A percentile compares a stretch with the other conserved stretches of the same genome.
phyloP scores from a whole-genome alignment of 495 filamentous ascomycete species.

The Emericellopsis terricola region DNA sequence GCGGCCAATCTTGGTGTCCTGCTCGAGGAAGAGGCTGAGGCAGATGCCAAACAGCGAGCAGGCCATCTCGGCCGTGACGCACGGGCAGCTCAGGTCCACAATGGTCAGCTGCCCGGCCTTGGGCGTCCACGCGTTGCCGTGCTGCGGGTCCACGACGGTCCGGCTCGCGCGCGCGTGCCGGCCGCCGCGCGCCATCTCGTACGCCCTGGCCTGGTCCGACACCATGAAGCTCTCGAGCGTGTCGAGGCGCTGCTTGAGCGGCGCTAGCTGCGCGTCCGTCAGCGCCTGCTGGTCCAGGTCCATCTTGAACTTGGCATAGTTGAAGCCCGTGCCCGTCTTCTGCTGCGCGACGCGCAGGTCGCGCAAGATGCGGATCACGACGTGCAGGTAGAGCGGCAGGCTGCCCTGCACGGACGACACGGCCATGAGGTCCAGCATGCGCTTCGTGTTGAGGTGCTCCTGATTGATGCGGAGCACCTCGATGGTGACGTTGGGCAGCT shows the following conservation, averaged over 20 bases:
- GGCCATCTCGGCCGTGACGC: constrained; percentile 43
- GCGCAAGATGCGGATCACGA: constrained; percentile 37
- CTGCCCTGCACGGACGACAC: constrained; percentile 21
- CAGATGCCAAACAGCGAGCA: constrained; percentile 56
- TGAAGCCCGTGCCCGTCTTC: constrained; percentile 16
- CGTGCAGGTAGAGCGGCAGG: constrained; percentile 46
- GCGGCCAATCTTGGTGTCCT: constrained; percentile 19
- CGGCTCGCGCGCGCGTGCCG: too few relatives aligned
- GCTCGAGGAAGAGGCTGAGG: constrained; percentile 40
- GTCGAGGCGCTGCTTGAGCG: constrained; percentile 37
- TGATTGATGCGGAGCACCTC: constrained; percentile 37
- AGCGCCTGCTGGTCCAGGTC: constrained; percentile 18
- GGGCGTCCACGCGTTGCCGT: constrained; percentile 17
- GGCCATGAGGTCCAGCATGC: constrained; percentile 54
- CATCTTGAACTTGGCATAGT: constrained; percentile 32
- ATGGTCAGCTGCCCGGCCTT: constrained; percentile 44
- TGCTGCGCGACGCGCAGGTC: constrained; percentile 35
- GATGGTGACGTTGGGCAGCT: constrained; percentile 27
- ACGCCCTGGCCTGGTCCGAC: constrained; percentile 9
- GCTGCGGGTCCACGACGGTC: too few relatives aligned
- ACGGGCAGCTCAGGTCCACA: constrained; percentile 58
- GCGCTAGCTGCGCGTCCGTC: constrained; percentile 23
- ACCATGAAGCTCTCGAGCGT: constrained; percentile 40
- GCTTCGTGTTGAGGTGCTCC: constrained; percentile 38
- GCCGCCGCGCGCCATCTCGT: too few relatives aligned